Conservation (phyloP, 1,284 basidiomycete species). For the Phellopilus nigrolimitatus region DNA sequence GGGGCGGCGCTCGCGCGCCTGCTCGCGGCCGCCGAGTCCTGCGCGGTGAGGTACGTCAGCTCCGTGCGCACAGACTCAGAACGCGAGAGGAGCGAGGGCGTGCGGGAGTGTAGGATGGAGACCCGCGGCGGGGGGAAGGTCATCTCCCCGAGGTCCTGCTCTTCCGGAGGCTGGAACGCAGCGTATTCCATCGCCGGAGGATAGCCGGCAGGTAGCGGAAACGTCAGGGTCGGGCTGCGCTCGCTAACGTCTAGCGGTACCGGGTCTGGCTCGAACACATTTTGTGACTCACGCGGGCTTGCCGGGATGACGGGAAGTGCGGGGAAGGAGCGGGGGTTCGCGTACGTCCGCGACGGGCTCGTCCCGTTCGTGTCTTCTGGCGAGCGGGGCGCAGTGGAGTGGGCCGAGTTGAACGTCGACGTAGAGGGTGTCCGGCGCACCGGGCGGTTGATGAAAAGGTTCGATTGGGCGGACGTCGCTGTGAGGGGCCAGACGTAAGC, state of each 20-base stretch:
- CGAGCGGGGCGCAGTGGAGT: slow-evolving; percentile 14
- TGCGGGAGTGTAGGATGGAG: slow-evolving; percentile 7
- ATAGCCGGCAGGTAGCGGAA: slow-evolving; percentile 10
- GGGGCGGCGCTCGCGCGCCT: slow-evolving; percentile 4
- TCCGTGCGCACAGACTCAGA: slow-evolving; percentile 17
- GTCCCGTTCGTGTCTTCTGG: slow-evolving; percentile 3
- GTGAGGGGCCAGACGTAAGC: background rate
- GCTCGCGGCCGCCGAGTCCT: slow-evolving; percentile 11
- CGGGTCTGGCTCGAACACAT: slow-evolving; percentile 16
- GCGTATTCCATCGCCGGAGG: slow-evolving; percentile 1
- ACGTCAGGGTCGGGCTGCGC: background rate
- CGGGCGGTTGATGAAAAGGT: slow-evolving; percentile 20
- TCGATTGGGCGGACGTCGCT: slow-evolving; percentile 17
- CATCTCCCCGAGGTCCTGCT: slow-evolving; percentile 7
- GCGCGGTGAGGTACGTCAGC: slow-evolving; percentile 19
- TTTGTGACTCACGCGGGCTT: slow-evolving; percentile 20
- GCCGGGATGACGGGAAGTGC: slow-evolving; percentile 19
- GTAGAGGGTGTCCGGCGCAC: slow-evolving; percentile 17
- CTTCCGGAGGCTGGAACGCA: slow-evolving; percentile 4
- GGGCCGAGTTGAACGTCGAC: slow-evolving; percentile 17
- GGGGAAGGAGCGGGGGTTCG: slow-evolving; percentile 1
- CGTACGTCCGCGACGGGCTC: background rate
- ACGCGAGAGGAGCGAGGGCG: slow-evolving; percentile 17
- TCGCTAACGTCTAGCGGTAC: background rate
- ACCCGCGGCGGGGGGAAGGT: background rate